phyloP scores from a whole-genome alignment of 1,284 basidiomycete genomes.

The Ganoderma boninense region DNA sequence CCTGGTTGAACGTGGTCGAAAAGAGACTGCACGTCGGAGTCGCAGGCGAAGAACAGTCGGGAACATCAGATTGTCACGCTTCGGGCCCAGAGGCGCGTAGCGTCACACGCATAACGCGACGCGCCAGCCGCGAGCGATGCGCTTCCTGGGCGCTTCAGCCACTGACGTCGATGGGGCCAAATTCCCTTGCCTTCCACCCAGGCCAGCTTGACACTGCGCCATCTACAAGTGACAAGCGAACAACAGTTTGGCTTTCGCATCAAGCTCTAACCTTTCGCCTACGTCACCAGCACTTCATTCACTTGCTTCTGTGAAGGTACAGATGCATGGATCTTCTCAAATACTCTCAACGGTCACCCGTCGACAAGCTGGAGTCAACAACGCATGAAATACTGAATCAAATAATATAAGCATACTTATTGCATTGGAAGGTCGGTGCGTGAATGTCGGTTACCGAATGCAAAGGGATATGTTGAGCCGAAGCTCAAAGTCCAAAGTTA shows the following conservation, averaged over 20 bases:
- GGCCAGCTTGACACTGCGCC: no score
- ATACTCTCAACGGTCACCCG: no score
- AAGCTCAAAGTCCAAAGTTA: not conserved
- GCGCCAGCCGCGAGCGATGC: slow-evolving; percentile 1
- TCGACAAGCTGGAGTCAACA: not conserved
- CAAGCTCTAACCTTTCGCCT: no score
- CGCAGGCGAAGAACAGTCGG: not conserved
- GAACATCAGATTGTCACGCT: slow-evolving; percentile 13
- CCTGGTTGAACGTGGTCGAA: not conserved
- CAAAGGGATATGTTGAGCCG: not conserved
- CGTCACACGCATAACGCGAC: slow-evolving; percentile 21
- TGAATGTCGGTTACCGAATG: not conserved
- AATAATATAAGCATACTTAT: slow-evolving; percentile 4
- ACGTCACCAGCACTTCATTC: no score
- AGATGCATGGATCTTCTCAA: no score
- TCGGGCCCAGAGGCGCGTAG: slow-evolving; percentile 14
- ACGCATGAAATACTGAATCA: not conserved
- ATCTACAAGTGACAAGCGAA: no score
- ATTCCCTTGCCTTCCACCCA: no score
- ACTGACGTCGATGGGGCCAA: no score
- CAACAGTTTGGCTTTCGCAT: no score
- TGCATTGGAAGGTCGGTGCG: not conserved
- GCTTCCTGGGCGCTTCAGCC: no score
- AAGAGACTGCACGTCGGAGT: not conserved
- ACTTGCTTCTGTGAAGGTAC: no score